A percentile compares a stretch with the other conserved stretches of the same genome.
Conservation (phyloP, 2,329 filamentous ascomycete species). For the Chaetomium strumarium region DNA sequence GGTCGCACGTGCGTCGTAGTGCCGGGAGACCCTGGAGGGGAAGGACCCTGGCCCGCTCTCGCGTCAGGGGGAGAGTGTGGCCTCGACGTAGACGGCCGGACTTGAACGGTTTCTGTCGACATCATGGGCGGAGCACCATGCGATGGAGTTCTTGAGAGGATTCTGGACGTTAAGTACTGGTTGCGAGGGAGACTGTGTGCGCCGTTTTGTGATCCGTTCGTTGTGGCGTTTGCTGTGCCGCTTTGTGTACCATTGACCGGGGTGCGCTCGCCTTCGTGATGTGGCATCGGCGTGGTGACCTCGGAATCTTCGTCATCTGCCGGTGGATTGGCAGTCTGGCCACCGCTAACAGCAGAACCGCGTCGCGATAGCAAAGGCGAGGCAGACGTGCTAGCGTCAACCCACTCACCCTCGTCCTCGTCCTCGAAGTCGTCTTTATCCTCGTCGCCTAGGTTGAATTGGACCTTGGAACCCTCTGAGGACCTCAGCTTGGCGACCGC, state of each 20-base stretch:
- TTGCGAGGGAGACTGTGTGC: constrained; percentile 33
- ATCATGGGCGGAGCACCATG: constrained; percentile 59
- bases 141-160: constrained; percentile 59
- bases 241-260: constrained; percentile 10
- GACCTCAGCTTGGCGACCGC: constrained; percentile 40
- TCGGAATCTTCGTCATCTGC: constrained; percentile 17
- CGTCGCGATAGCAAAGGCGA: constrained; percentile 52
- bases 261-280: constrained; percentile 13
- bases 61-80: constrained; percentile 32
- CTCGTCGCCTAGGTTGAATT: constrained; percentile 57
- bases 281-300: constrained; percentile 10
- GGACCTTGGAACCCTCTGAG: constrained; percentile 41
- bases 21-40: constrained; percentile 18
- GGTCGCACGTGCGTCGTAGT: constrained; percentile 25
- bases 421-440: constrained; percentile 27
- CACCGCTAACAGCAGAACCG: constrained; percentile 43
- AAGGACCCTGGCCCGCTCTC: constrained; percentile 24
- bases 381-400: constrained; percentile 59
- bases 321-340: constrained; percentile 6
- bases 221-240: not conserved
- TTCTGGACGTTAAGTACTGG: constrained; percentile 60
- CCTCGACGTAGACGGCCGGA: constrained; percentile 34
- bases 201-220: constrained; percentile 6
- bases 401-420: constrained; percentile 54
- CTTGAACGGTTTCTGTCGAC: constrained; percentile 53